phyloP scores from a whole-genome alignment of 306 rosid species.

The Phaseolus lunatus region DNA sequence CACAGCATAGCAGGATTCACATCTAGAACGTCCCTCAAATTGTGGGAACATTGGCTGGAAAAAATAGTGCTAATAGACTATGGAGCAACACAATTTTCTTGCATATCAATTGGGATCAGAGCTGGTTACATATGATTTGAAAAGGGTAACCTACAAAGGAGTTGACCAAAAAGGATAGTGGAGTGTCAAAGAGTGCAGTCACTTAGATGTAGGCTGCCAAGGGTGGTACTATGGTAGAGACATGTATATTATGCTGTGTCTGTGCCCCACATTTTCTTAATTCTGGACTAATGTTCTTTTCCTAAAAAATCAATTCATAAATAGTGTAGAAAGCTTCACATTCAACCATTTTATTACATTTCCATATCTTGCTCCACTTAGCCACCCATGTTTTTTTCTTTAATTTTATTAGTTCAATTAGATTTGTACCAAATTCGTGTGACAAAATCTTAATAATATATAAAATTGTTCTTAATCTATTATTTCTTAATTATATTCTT shows the following conservation, averaged over 20 bases:
- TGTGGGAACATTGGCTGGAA: neutral
- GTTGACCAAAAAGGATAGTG: no score
- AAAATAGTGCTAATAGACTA: neutral
- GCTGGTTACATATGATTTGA: no score
- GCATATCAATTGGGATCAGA: no score
- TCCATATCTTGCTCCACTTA: neutral
- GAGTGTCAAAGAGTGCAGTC: no score
- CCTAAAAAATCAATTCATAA: neutral
- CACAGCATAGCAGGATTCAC: neutral
- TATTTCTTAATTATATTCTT: neutral
- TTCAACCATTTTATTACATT: neutral
- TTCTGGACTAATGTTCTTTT: conserved; percentile 6
- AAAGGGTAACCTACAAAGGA: no score
- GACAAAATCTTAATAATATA: neutral
- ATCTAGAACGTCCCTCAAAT: neutral
- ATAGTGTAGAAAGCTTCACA: neutral
- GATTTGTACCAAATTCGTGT: neutral
- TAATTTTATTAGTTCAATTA: neutral
- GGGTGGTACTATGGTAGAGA: no score
- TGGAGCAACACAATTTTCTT: neutral
- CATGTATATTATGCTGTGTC: no score
- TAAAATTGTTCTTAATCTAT: neutral
- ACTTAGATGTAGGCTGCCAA: no score
- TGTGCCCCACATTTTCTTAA: neutral
- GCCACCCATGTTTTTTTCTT: neutral